Evolutionary conservation across 1,284 basidiomycete genomes (phyloP).

Genomic region (Irpex sp.): DNA sequence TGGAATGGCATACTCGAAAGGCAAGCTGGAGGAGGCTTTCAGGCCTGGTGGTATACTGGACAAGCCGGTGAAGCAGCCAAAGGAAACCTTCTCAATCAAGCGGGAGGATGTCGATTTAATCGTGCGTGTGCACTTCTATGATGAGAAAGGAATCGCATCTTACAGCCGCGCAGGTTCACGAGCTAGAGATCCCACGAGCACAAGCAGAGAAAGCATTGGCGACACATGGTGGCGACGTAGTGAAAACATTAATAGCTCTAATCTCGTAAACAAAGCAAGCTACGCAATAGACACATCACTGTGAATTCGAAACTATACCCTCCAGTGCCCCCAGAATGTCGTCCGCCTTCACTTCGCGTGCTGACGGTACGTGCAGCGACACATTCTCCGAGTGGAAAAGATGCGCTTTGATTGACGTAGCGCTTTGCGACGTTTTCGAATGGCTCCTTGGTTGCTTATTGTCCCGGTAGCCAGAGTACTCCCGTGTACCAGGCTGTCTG

Average conservation of each 20-base stretch:
- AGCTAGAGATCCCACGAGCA: slow-evolving; percentile 57
- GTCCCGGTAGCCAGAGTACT: slow-evolving; percentile 27
- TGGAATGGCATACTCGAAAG: slow-evolving; percentile 63
- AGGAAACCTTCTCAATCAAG: slow-evolving; percentile 37
- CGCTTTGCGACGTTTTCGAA: not conserved
- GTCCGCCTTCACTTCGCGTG: not conserved
- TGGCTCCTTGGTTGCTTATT: not conserved
- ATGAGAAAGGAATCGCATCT: not conserved
- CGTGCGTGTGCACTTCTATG: slow-evolving; percentile 34
- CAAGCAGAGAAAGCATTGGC: slow-evolving; percentile 56
- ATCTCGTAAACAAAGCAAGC: slow-evolving; percentile 12
- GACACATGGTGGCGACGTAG: slow-evolving; percentile 35
- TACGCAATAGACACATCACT: not conserved
- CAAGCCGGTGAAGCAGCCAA: slow-evolving; percentile 41
- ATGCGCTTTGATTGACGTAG: not conserved
- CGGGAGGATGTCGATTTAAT: slow-evolving; percentile 64
- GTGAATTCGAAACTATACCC: not conserved
- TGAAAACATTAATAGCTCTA: slow-evolving; percentile 28
- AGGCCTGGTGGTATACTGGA: slow-evolving; percentile 50
- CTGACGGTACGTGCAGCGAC: not conserved
- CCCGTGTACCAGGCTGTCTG: slow-evolving; percentile 30
- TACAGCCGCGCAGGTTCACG: slow-evolving; percentile 42
- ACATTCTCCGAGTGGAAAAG: no score
- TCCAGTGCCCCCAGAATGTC: not conserved
- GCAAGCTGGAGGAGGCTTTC: slow-evolving; percentile 62